Conservation (phyloP, 257 asterid genomes). For the Linderniella brevidens region DNA sequence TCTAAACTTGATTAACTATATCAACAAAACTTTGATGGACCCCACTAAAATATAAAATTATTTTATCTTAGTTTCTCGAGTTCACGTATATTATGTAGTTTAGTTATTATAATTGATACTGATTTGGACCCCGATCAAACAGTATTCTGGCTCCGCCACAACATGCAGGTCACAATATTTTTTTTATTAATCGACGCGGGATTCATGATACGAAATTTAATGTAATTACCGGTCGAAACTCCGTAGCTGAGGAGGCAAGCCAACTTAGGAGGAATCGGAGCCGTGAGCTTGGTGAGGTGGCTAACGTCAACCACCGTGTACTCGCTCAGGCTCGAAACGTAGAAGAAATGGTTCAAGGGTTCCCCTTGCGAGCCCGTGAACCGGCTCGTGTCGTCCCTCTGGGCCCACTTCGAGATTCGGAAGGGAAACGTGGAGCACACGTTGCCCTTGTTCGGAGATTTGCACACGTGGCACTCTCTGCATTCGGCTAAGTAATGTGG, state of each 20-base stretch:
- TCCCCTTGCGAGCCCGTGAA: slow-evolving; percentile 63
- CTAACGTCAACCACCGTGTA: slow-evolving; percentile 58
- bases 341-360: slow-evolving; percentile 44
- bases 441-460: slow-evolving; percentile 69
- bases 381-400: slow-evolving; percentile 66
- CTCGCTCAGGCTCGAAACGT: slow-evolving; percentile 59
- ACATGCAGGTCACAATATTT: too few species aligned
- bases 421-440: slow-evolving; percentile 56
- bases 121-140: too few species aligned
- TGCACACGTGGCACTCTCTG: slow-evolving; percentile 58
- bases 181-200: too few species aligned
- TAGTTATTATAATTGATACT: too few species aligned
- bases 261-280: slow-evolving; percentile 47
- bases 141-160: too few species aligned
- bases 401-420: slow-evolving; percentile 29
- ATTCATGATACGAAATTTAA: too few species aligned
- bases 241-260: slow-evolving; percentile 92
- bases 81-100: too few species aligned
- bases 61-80: too few species aligned
- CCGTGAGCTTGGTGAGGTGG: slow-evolving; percentile 36
- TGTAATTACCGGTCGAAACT: slow-evolving; percentile 77
- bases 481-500: slow-evolving; percentile 67
- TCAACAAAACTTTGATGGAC: too few species aligned
- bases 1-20: too few species aligned
- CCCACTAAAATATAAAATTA: too few species aligned